Evolutionary conservation across 805 yeast genomes (phyloP), one percentile per base, ranked within the genome.

Genomic region (Candida loeiensis): DNA sequence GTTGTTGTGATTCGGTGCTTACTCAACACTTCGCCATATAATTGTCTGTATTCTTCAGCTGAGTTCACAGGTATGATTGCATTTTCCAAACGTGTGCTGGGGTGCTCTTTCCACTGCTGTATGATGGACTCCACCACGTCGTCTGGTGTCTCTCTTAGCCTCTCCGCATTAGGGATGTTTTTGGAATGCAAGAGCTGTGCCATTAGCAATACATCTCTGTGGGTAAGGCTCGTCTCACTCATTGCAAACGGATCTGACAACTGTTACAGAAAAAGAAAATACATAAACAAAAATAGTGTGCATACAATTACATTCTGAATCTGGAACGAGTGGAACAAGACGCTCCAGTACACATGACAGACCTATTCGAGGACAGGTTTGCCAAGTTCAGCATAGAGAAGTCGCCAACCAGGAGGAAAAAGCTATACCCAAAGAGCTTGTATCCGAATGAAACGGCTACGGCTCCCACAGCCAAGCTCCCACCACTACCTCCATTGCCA

Each of bases 151-250:
- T 37, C 26, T 47, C 21, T 33, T 15, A 48, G 32, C 34, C 38
- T 43, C 4, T 48, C 53, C 1, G 60, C 58, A n/a, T 55, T 53
- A 15, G 59, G 50, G 15, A 64, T 49, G 2, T 58, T 61, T 32
- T 57, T 55, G 2, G 56, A 54, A 38, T 69, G 72, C 5, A 69
- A 54, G 6, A 69, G 49, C 49, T 69, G 74, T 1, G 66, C 48
- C 12, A 68, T 41, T 16, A 69, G 56, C 19, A 69, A 59, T 8
- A 65, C 50, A 42, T 66, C 72, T 37, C 67, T 47, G 36, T 52
- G 51, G 21, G 18, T 39, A 9, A 43, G 24, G n/a, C 3, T n/a
- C n/a, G 31, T n/a, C 21, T 37, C 40, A 12, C 25, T 37, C 40
- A 37, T 37, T 16, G 6, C 8, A 18, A 30, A 4, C 14, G 18